Conservation (phyloP, 1,284 basidiomycete species). For the Moesziomyces antarcticus region DNA sequence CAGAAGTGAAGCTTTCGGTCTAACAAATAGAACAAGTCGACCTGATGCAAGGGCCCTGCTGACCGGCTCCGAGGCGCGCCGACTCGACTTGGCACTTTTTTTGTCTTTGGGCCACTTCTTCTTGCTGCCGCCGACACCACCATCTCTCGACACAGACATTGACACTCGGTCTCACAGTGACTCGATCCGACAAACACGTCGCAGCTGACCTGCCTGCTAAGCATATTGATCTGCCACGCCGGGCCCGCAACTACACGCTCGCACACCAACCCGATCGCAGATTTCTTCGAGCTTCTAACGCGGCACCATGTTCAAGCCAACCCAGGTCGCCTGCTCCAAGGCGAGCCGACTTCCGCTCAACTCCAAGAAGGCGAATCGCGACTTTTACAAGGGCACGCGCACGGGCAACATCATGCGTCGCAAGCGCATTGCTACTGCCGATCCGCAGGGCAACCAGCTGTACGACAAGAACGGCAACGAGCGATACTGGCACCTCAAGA, state of each 20-base stretch:
- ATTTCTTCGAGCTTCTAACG: too few species aligned
- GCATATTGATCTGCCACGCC: too few species aligned
- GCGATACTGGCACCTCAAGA: conserved; percentile 60
- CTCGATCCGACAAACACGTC: not conserved
- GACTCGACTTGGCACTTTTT: conserved; percentile 9
- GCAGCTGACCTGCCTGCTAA: too few species aligned
- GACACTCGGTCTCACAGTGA: not conserved
- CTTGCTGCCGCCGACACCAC: not conserved
- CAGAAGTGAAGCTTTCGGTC: not conserved
- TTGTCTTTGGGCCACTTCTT: conserved; percentile 14
- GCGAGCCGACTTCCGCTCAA: conserved; percentile 64
- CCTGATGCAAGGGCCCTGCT: not conserved
- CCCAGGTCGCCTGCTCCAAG: conserved; percentile 55
- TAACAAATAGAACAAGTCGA: conserved; percentile 4
- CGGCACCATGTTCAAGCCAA: conserved; percentile 55
- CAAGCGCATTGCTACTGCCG: conserved; percentile 62
- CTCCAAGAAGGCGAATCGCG: conserved; percentile 66
- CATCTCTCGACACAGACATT: not conserved
- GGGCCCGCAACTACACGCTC: too few species aligned
- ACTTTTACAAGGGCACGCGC: conserved; percentile 67
- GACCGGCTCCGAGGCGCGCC: conserved; percentile 28
- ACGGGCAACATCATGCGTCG: conserved; percentile 65
- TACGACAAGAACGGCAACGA: conserved; percentile 51
- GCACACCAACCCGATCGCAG: too few species aligned
- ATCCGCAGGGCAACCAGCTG: conserved; percentile 55